Base-by-base conservation (phyloP, 163 green algal species). In the Chloroidium sp. region DNA sequence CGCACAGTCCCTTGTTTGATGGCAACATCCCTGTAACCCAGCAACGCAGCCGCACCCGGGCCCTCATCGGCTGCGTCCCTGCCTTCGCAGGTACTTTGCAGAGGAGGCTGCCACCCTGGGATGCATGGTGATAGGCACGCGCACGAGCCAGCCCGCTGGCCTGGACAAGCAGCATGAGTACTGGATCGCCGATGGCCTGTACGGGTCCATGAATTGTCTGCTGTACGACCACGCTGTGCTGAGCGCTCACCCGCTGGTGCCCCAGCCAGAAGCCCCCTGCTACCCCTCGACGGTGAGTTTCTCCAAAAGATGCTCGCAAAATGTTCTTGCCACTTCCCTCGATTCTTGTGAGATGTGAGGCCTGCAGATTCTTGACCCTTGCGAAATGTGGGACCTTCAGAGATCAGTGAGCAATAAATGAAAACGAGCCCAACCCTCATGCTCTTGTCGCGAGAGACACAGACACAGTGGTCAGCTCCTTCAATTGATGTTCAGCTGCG, bases 191-290 rank as follows among this genome's bases (percentile, higher is more conserved):
- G 92, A 97, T 81, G 93, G 93, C 10, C 80, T 96, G 1, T 97
- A 97, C 77, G 92, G 92, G 69, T 90, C 84, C 75, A 92, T 97
- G 84, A 97, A 97, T 85, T 93, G 86, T 76, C 58, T 95, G 69
- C 84, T 97, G 76, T 96, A 96, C 84, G 93, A 97, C 82, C 92
- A 95, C 80, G 92, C 92, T 1, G 80, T 72, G 6, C 76, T 90
- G 75, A 69, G 79, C 36, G 61, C 76, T 12, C 8, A 62, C 62
- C 76, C 76, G 12, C 14, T 80, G 61, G 12, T 6, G 60, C n/a
- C 2, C 10, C 8, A 59, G 36, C 36, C 36, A 36, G 36, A 36
- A 36, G 36, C 36, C 4, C 4, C 2, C 68, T 64, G 62, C 78
- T 77, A 8, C 78, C 36, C 36, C 36, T 36, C 36, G 36, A 36